Percentiles rank a stretch among this genome's conserved stretches.
Evolutionary conservation across 768 basidiomycete species (phyloP).

Genomic region (Russula vinacea): DNA sequence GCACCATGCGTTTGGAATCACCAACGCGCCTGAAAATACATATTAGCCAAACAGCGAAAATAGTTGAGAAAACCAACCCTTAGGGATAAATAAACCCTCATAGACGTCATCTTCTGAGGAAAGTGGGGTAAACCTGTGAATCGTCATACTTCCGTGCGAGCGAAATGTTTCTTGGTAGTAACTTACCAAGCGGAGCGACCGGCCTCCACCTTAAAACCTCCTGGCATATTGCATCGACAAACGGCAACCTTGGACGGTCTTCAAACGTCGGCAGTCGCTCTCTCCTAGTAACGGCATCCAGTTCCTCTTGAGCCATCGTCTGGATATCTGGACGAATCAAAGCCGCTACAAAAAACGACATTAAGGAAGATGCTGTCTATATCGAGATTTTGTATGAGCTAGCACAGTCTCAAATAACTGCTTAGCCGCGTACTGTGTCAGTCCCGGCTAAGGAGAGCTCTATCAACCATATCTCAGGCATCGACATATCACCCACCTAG

Average conservation of each 20-base stretch:
- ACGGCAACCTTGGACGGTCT: constrained; percentile 33
- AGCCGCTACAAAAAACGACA: constrained; percentile 33
- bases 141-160: background rate
- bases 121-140: constrained; percentile 30
- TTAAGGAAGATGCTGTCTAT: constrained; percentile 8
- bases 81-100: constrained; percentile 34
- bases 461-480: background rate
- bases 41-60: background rate
- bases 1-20: constrained; percentile 7
- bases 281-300: constrained; percentile 32
- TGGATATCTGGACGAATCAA: constrained; percentile 33
- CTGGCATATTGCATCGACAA: constrained; percentile 31
- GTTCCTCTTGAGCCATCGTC: constrained; percentile 33
- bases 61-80: constrained; percentile 18
- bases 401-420: background rate
- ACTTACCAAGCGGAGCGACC: background rate
- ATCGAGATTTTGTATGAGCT: background rate
- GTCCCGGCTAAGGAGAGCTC: constrained; percentile 1
- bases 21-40: background rate
- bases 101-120: constrained; percentile 32
- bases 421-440: constrained; percentile 10
- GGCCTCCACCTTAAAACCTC: constrained; percentile 33
- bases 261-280: constrained; percentile 34
- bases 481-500: background rate
- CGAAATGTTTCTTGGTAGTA: too few species aligned